Evolutionary conservation across 2,329 filamentous ascomycete species (phyloP).

Genomic region (Seiridium unicorne): DNA sequence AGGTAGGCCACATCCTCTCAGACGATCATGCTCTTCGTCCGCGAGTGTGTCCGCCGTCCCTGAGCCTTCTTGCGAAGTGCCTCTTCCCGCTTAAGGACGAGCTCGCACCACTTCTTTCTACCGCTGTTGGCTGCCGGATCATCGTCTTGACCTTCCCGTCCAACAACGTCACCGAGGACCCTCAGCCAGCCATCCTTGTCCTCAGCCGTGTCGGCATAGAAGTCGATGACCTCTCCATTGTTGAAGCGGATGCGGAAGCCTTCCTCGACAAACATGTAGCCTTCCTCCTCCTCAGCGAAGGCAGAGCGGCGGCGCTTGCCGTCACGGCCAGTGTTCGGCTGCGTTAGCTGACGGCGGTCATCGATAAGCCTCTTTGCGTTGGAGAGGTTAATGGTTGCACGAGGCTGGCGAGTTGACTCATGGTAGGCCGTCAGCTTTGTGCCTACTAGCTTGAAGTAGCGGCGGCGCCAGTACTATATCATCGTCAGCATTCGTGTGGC

Average conservation of each 20-base stretch:
- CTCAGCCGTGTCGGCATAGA: constrained; percentile 85
- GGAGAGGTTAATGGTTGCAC: constrained; percentile 92
- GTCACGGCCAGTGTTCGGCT: constrained; percentile 75
- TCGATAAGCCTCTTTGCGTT: constrained; percentile 94
- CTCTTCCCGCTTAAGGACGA: constrained; percentile 64
- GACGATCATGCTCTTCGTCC: constrained; percentile 57
- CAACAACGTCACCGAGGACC: constrained; percentile 71
- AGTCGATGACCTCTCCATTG: constrained; percentile 97
- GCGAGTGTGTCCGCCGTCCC: constrained; percentile 49
- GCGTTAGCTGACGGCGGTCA: constrained; percentile 78
- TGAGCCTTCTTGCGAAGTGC: constrained; percentile 54
- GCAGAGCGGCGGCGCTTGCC: constrained; percentile 86
- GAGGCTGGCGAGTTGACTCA: constrained; percentile 90
- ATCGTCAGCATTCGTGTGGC: constrained; percentile 33
- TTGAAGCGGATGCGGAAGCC: constrained; percentile 98
- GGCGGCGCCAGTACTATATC: constrained; percentile 87
- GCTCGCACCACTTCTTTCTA: constrained; percentile 64
- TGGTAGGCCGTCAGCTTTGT: constrained; percentile 94
- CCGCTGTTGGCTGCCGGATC: constrained; percentile 41
- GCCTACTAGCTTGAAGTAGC: constrained; percentile 92
- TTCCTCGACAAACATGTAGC: constrained; percentile 99
- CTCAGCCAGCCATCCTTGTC: constrained; percentile 97
- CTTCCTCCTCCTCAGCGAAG: constrained; percentile 97
- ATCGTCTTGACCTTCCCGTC: constrained; percentile 51
- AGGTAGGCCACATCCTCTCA: constrained; percentile 26